These are phyloP conservation scores for Musa itinerans DNA, from an alignment of 176 grass and related monocot genomes.

Conservation along the genomic window DNA sequence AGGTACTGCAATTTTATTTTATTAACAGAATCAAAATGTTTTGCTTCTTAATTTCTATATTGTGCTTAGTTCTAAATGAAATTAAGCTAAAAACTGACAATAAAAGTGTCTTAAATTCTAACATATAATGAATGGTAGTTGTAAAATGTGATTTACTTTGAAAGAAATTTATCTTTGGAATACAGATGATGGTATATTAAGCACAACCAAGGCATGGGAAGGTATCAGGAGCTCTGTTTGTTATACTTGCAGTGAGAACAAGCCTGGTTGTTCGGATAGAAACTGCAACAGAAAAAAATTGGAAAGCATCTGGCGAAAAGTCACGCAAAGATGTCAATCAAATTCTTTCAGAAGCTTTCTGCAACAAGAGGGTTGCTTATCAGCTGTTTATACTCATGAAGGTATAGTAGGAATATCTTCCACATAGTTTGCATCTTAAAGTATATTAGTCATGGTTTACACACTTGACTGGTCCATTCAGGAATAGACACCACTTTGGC, in stretches of 20 bases:
- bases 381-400: slow-evolving; percentile 77
- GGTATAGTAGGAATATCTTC: slow-evolving; percentile 31
- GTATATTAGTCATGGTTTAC: too few species aligned
- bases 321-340: slow-evolving; percentile 61
- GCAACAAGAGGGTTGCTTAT: slow-evolving; percentile 72
- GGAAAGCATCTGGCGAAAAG: slow-evolving; percentile 82
- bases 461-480: too few species aligned
- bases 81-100: not conserved
- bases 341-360: slow-evolving; percentile 81
- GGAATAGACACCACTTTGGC: too few species aligned
- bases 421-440: not conserved
- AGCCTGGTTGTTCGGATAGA: slow-evolving; percentile 74
- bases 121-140: too few species aligned
- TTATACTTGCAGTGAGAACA: slow-evolving; percentile 64
- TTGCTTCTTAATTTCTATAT: not conserved
- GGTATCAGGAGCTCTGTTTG: slow-evolving; percentile 58
- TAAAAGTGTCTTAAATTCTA: not conserved
- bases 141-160: too few species aligned
- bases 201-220: slow-evolving; percentile 30
- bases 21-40: not conserved
- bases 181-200: slow-evolving; percentile 65
- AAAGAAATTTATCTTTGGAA: not conserved
- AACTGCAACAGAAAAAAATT: slow-evolving; percentile 72
- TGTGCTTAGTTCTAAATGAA: not conserved
- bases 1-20: not conserved